Conservation (phyloP, 2,329 filamentous ascomycete genomes). For the Laburnicola sp. region DNA sequence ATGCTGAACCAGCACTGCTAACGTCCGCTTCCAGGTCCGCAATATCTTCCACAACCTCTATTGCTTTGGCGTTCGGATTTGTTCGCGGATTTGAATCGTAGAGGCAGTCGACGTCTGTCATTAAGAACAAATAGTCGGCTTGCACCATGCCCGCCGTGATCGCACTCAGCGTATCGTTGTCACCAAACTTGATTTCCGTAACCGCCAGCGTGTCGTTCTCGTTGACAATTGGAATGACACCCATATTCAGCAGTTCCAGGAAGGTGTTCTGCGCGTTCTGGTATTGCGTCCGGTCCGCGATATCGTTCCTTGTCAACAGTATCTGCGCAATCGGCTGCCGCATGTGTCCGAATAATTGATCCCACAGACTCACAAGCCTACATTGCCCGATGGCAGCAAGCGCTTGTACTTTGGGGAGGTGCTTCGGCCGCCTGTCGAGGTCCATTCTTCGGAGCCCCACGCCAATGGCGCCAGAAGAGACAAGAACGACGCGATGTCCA, state of each 20-base stretch:
- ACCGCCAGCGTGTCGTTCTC: conserved; percentile 98
- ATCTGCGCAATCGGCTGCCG: conserved; percentile 93
- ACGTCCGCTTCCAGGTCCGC: conserved; percentile 81
- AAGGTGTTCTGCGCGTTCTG: conserved; percentile 97
- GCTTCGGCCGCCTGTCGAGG: conserved; percentile 82
- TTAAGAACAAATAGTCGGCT: conserved; percentile 93
- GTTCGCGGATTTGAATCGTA: conserved; percentile 94
- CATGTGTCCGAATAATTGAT: conserved; percentile 84
- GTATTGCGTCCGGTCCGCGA: conserved; percentile 93
- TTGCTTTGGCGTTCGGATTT: conserved; percentile 81
- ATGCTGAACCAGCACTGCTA: conserved; percentile 80
- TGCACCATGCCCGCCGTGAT: conserved; percentile 98
- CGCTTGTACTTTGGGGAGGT: conserved; percentile 87
- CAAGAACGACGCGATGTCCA: conserved; percentile 92
- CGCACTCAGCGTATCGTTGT: conserved; percentile 96
- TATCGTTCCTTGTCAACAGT: conserved; percentile 90
- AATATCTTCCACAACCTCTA: conserved; percentile 92
- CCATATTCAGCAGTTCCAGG: conserved; percentile 85
- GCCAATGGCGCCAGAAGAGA: conserved; percentile 95
- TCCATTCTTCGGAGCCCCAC: conserved; percentile 91
- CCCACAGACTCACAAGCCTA: conserved; percentile 92
- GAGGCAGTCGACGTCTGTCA: conserved; percentile 98
- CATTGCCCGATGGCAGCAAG: conserved; percentile 96
- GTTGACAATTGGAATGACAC: conserved; percentile 97
- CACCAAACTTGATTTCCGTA: conserved; percentile 98